Conservation (phyloP, 345 rosid genomes). For the Tarenaya hassleriana region DNA sequence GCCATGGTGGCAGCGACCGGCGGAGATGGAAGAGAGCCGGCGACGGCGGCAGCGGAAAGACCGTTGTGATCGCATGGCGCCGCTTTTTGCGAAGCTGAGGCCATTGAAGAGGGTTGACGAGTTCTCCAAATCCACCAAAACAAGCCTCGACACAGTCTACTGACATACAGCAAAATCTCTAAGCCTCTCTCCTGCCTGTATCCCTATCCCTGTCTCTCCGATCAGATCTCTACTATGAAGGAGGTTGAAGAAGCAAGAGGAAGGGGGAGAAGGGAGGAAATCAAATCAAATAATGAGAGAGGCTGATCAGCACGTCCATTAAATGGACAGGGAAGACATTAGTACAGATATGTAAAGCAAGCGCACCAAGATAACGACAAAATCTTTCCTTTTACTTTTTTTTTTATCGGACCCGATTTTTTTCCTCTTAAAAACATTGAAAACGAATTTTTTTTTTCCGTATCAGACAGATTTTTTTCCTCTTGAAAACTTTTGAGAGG, state of each 20-base stretch:
- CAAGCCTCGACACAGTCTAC: slow-evolving; percentile 57
- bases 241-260: background rate
- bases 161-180: slow-evolving; percentile 83
- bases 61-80: slow-evolving; percentile 40
- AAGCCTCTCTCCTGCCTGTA: background rate
- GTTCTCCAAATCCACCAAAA: slow-evolving; percentile 76
- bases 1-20: slow-evolving; percentile 29
- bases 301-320: too few relatives aligned
- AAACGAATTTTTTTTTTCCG: too few relatives aligned
- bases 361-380: too few relatives aligned
- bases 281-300: background rate
- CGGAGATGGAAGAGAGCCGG: slow-evolving; percentile 33
- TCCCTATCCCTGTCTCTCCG: background rate
- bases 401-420: too few relatives aligned
- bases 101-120: slow-evolving; percentile 88
- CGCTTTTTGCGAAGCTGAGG: slow-evolving; percentile 86
- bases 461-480: too few relatives aligned
- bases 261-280: background rate
- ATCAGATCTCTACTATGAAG: slow-evolving; percentile 1
- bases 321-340: too few relatives aligned
- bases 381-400: too few relatives aligned
- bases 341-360: too few relatives aligned
- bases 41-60: slow-evolving; percentile 3
- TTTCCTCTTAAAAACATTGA: too few relatives aligned
- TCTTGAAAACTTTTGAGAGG: too few relatives aligned